Conservation (phyloP, 1,139 yeast genomes). For the Yamadazyma jaroonii region DNA sequence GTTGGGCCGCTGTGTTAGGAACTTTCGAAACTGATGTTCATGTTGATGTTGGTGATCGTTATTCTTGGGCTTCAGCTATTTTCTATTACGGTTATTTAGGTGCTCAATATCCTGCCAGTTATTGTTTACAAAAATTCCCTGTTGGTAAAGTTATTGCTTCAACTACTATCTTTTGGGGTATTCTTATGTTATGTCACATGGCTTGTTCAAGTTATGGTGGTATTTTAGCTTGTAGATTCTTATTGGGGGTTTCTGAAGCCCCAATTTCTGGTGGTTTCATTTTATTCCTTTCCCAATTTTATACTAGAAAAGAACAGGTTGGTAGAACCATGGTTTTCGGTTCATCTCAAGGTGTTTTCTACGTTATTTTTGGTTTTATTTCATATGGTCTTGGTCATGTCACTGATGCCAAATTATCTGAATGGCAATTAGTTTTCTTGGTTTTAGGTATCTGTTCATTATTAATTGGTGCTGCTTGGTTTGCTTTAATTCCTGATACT, state of each 20-base stretch:
- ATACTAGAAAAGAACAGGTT: conserved; percentile 29
- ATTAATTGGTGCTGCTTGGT: conserved; percentile 11
- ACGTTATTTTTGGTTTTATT: conserved; percentile 27
- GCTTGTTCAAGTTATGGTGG: conserved; percentile 43
- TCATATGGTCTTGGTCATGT: conserved; percentile 35
- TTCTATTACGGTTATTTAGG: conserved; percentile 52
- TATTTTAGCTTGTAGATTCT: conserved; percentile 44
- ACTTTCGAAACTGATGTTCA: conserved; percentile 21
- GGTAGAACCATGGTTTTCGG: conserved; percentile 27
- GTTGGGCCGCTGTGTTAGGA: conserved; percentile 26
- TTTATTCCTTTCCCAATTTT: conserved; percentile 19
- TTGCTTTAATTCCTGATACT: conserved; percentile 15
- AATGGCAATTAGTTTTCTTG: conserved; percentile 32
- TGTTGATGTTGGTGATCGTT: conserved; percentile 18
- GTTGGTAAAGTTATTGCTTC: conserved; percentile 48
- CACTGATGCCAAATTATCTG: conserved; percentile 14
- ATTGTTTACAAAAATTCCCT: conserved; percentile 49
- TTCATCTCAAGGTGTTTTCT: conserved; percentile 26
- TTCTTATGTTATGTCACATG: conserved; percentile 46
- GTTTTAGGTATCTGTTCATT: conserved; percentile 40
- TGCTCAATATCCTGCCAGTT: conserved; percentile 53
- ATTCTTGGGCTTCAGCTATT: conserved; percentile 55
- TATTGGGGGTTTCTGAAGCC: conserved; percentile 38
- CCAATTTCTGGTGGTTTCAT: conserved; percentile 31
- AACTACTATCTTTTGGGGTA: conserved; percentile 49